These are phyloP conservation scores for Urtica urens DNA, from an alignment of 306 rosid species.

Conservation along the genomic window DNA sequence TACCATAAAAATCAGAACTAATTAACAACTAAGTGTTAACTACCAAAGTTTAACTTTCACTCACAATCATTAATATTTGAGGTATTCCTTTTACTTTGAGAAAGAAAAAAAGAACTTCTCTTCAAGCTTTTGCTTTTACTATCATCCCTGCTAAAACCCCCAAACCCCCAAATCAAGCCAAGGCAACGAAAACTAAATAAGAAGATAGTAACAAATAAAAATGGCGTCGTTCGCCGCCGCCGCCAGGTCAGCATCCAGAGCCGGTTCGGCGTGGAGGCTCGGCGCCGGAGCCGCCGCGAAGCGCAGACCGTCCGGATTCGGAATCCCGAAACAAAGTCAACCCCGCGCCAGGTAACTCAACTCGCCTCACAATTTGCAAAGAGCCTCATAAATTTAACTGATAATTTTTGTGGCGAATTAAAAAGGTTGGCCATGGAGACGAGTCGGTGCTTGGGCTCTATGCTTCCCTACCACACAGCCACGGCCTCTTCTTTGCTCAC, in stretches of 20 bases:
- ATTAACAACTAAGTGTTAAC: too few relatives aligned
- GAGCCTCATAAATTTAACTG: too few relatives aligned
- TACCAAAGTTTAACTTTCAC: too few relatives aligned
- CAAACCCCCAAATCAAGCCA: neutral
- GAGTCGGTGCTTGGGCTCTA: constrained; percentile 70
- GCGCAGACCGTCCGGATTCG: constrained; percentile 32
- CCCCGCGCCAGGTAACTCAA: constrained; percentile 51
- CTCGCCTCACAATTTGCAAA: neutral
- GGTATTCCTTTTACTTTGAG: too few relatives aligned
- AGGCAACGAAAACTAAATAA: too few relatives aligned
- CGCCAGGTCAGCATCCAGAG: constrained; percentile 28
- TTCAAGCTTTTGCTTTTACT: too few relatives aligned
- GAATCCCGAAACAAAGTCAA: constrained; percentile 43
- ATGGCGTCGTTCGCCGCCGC: constrained; percentile 67
- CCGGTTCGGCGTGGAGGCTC: constrained; percentile 21
- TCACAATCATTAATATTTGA: too few relatives aligned
- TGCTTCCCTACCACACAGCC: constrained; percentile 83
- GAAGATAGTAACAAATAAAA: neutral
- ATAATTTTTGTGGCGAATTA: neutral
- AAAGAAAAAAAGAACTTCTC: too few relatives aligned
- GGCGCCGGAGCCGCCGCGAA: constrained; percentile 36
- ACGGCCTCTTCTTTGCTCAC: constrained; percentile 89
- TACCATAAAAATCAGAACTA: too few relatives aligned
- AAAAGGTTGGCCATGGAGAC: constrained; percentile 61
- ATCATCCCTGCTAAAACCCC: too few relatives aligned